A percentile compares a stretch with the other conserved stretches of the same genome.
Conservation (phyloP, 768 basidiomycete species). For the Favolaschia claudopus region DNA sequence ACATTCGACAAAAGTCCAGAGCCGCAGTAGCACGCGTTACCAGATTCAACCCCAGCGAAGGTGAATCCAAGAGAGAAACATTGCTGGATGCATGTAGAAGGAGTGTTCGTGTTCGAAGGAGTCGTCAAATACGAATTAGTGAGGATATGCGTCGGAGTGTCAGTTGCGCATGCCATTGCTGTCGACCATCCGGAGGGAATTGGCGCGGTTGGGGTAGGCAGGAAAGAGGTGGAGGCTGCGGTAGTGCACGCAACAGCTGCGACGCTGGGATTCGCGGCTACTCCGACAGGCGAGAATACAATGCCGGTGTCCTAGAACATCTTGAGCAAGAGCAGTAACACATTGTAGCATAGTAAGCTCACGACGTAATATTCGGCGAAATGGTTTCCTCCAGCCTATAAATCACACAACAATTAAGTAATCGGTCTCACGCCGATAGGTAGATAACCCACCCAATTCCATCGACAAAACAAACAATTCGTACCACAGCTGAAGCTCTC, state of each 20-base stretch:
- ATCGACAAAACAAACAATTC: conserved; percentile 6
- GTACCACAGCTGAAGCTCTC: too few relatives aligned
- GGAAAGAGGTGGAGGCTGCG: neutral
- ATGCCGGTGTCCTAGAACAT: conserved; percentile 5
- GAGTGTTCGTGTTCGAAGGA: conserved; percentile 12
- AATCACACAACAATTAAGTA: too few relatives aligned
- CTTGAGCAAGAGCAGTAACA: neutral
- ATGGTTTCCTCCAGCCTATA: conserved; percentile 6
- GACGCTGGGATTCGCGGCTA: conserved; percentile 10
- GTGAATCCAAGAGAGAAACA: conserved; percentile 6
- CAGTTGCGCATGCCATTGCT: conserved; percentile 10
- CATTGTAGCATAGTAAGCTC: neutral
- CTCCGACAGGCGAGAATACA: conserved; percentile 6
- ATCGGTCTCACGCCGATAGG: too few relatives aligned
- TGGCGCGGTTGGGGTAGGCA: neutral
- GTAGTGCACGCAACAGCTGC: conserved; percentile 13
- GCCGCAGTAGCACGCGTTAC: conserved; percentile 11
- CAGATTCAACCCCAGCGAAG: conserved; percentile 5
- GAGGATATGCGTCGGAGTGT: conserved; percentile 11
- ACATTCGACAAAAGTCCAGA: neutral
- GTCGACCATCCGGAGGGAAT: conserved; percentile 1
- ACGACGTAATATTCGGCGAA: conserved; percentile 10
- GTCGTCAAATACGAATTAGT: conserved; percentile 1
- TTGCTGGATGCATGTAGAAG: neutral
- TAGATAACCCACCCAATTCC: conserved; percentile 6